Evolutionary conservation across 768 basidiomycete genomes (phyloP), one percentile per base, ranked within the genome.

Genomic region (Lentinula boryana): DNA sequence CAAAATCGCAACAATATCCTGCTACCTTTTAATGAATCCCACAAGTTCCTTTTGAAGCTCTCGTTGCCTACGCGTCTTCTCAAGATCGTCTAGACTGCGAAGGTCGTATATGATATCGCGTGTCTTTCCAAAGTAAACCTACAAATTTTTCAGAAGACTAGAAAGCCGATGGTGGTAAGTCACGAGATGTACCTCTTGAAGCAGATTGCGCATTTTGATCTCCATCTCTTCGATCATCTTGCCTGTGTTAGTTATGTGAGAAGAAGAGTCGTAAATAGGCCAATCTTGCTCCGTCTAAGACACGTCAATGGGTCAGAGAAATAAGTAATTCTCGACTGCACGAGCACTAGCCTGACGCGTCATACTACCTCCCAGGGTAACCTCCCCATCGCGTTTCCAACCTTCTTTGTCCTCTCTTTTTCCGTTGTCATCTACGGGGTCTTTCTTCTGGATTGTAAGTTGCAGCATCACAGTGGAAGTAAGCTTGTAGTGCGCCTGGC

Each of bases 201-300:
- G 79, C 60, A 94, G 77, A 73, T 97, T 97, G 41, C 97, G 84
- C 93, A 98, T 95, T 78, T 98, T 98, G 72, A 95, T 93, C 75
- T 99, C 97, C 93, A 96, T 95, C 64, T 98, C 97, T 73, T 99
- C 97, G 64, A 99, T 88, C 87, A 98, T 89, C 65, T 82, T 84
- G 4, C 97, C 97, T n/a, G 89, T 88, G 73, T 98, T 98, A 46
- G 86, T 83, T 61, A 99, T 89, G 74, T 99, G 97, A 44, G 91
- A 88, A 21, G 87, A 83, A 44, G 81, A 71, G 65, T 91, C 91
- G 38, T 90, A 87, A 56, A 97, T 69, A 27, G 93, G 85, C 74
- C 83, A 89, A 70, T 96, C 95, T 72, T 91, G 87, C 70, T 96
- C 95, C 33, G 84, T 84, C 93, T 95, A 66, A 43, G 46, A 51